A percentile compares a stretch with the other conserved stretches of the same genome.
Conservation (phyloP, 2,329 filamentous ascomycete genomes). For the Colletotrichum horii region DNA sequence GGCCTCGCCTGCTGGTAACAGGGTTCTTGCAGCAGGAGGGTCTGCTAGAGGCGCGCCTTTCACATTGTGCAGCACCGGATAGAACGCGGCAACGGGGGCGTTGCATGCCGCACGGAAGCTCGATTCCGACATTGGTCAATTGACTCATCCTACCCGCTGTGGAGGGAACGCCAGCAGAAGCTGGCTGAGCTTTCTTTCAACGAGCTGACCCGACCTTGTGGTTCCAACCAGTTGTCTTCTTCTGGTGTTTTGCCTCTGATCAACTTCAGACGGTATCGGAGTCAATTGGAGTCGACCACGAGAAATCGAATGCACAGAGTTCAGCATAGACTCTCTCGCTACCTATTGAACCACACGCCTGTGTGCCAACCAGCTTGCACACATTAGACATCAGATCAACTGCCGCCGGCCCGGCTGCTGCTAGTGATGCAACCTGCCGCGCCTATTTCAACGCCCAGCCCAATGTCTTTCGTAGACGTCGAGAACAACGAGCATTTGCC, state of each 20-base stretch:
- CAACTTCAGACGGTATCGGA: neutral
- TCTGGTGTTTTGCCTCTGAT: neutral
- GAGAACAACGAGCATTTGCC: neutral
- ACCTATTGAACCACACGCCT: neutral
- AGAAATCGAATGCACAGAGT: neutral
- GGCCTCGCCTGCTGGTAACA: neutral
- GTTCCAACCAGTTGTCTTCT: neutral
- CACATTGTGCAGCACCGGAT: neutral
- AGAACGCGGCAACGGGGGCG: neutral
- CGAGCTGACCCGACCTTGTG: neutral
- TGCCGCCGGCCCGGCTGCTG: neutral
- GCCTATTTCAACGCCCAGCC: neutral
- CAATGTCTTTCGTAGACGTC: neutral
- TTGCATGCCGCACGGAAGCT: neutral
- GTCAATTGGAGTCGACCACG: neutral
- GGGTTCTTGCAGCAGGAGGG: neutral
- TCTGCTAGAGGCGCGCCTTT: neutral
- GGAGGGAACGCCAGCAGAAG: neutral
- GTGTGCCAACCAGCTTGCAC: neutral
- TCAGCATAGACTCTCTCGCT: neutral
- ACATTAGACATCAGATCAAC: conserved; percentile 9
- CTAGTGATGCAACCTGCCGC: conserved; percentile 7
- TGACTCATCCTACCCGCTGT: neutral
- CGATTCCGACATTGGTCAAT: neutral
- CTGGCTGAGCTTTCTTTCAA: neutral